These are phyloP conservation scores for Eleusine coracana DNA, from an alignment of 176 grass and related monocot genomes.

Conservation along the genomic window DNA sequence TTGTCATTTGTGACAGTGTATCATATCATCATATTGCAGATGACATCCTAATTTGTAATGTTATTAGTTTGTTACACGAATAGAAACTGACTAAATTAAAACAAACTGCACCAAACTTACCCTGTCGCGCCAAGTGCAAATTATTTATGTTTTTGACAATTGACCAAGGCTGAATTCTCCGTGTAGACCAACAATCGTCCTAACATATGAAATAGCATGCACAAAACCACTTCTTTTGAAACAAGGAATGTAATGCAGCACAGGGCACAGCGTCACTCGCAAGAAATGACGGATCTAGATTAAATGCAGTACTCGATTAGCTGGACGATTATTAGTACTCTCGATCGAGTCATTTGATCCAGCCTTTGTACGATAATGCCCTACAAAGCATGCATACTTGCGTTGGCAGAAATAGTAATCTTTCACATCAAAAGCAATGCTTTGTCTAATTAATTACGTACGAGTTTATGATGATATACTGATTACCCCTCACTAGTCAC, in stretches of 20 bases:
- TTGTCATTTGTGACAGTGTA: too few relatives aligned
- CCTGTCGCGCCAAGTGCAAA: too few relatives aligned
- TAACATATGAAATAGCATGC: not conserved
- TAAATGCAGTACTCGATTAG: conserved; percentile 11
- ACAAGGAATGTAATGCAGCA: not conserved
- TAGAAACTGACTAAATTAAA: too few relatives aligned
- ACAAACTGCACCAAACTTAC: too few relatives aligned
- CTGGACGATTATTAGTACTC: not conserved
- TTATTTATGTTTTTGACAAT: too few relatives aligned
- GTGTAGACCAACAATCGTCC: too few relatives aligned
- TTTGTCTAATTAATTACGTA: not conserved
- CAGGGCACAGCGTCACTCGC: not conserved
- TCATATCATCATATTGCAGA: too few relatives aligned
- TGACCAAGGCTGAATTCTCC: too few relatives aligned
- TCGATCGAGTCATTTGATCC: not conserved
- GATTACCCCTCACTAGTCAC: not conserved
- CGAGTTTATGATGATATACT: not conserved
- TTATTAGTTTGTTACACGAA: too few relatives aligned
- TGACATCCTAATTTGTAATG: too few relatives aligned
- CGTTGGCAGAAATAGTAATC: not conserved
- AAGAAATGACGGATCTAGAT: not conserved
- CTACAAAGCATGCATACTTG: not conserved
- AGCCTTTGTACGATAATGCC: not conserved
- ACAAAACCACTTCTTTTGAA: not conserved
- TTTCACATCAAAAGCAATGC: not conserved